Conservation (phyloP, 2,329 filamentous ascomycete genomes). For the Proliferodiscus dingleyae region DNA sequence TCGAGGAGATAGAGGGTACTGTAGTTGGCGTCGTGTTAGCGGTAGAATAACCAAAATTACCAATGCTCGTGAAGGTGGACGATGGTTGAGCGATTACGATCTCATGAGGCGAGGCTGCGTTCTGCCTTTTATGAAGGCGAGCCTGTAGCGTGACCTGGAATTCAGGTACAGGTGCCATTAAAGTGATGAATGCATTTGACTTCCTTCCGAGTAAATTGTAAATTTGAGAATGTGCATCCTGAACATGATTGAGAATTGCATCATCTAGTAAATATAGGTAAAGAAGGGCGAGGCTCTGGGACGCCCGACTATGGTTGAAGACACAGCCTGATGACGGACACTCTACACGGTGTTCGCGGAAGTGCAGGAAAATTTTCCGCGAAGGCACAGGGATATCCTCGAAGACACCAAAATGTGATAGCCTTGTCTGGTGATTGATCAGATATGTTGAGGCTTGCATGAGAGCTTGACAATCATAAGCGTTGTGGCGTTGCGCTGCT, state of each 20-base stretch:
- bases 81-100: conserved; percentile 8
- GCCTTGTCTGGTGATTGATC: conserved; percentile 10
- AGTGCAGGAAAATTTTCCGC: conserved; percentile 1
- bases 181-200: background rate
- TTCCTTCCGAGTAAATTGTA: background rate
- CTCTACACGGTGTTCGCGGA: conserved; percentile 11
- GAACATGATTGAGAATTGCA: background rate
- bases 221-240: background rate
- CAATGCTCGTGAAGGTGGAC: conserved; percentile 10
- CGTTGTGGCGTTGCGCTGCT: conserved; percentile 1
- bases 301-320: conserved; percentile 1
- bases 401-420: conserved; percentile 6
- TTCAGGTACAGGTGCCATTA: conserved; percentile 8
- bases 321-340: conserved; percentile 4
- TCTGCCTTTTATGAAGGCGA: conserved; percentile 7
- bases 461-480: background rate
- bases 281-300: background rate
- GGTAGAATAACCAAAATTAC: conserved; percentile 7
- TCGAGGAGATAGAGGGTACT: background rate
- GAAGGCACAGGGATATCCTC: background rate
- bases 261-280: background rate
- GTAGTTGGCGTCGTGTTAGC: background rate
- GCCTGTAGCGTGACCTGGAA: background rate
- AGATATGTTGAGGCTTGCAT: conserved; percentile 12
- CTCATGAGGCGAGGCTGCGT: conserved; percentile 2